Conservation (phyloP, 2,329 filamentous ascomycete species). For the Botryotinia narcissicola region DNA sequence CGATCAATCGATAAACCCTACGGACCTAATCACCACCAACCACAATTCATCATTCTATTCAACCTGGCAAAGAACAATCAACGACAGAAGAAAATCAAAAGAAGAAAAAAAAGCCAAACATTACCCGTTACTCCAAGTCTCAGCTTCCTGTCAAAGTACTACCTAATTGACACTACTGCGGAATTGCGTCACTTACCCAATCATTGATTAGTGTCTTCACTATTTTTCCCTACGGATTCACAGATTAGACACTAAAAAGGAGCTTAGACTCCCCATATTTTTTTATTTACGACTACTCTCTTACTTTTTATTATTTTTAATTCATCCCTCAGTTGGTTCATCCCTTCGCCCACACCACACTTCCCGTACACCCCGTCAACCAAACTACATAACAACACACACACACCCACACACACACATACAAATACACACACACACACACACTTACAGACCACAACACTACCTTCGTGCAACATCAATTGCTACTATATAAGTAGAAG, state of each 20-base stretch:
- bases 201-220: neutral
- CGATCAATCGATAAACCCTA: conserved; percentile 12
- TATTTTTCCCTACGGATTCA: neutral
- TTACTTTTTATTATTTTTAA: conserved; percentile 2
- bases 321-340: conserved; percentile 8
- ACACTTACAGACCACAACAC: neutral
- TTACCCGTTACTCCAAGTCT: conserved; percentile 7
- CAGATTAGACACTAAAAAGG: conserved; percentile 6
- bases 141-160: conserved; percentile 7
- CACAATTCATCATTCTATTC: conserved; percentile 1
- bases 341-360: conserved; percentile 7
- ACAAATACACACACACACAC: neutral
- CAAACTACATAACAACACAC: conserved; percentile 1
- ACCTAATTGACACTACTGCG: neutral
- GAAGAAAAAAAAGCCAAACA: neutral
- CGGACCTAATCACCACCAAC: conserved; percentile 9
- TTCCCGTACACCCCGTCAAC: conserved; percentile 13
- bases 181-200: conserved; percentile 3
- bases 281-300: neutral
- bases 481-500: conserved; percentile 16
- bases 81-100: neutral
- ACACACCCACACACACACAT: neutral
- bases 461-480: conserved; percentile 17
- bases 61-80: neutral
- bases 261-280: conserved; percentile 16